Evolutionary conservation across 2,329 filamentous ascomycete genomes (phyloP).

Genomic region (Hymenoscyphus fructigenus): DNA sequence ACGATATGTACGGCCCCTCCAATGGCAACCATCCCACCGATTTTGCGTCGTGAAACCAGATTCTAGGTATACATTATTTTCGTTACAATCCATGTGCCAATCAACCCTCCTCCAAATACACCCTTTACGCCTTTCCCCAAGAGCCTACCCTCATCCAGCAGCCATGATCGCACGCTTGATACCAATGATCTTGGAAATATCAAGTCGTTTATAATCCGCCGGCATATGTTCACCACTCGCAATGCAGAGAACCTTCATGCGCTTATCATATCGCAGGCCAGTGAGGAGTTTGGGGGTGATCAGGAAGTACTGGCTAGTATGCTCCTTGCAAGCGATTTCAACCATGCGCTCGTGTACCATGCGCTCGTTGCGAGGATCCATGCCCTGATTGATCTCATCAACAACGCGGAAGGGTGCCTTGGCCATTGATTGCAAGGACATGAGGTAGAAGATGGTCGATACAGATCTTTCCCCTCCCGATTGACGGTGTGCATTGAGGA

Average conservation of each 20-base stretch:
- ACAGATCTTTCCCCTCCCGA: constrained; percentile 95
- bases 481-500: constrained; percentile 88
- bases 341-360: constrained; percentile 99
- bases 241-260: constrained; percentile 94
- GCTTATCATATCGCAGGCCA: constrained; percentile 78
- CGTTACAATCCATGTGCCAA: background rate
- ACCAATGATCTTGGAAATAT: constrained; percentile 33
- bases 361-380: constrained; percentile 97
- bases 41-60: constrained; percentile 1
- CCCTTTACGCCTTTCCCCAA: background rate
- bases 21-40: background rate
- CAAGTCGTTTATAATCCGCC: constrained; percentile 40
- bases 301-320: constrained; percentile 86
- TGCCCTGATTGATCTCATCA: constrained; percentile 99
- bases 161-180: constrained; percentile 32
- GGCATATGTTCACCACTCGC: constrained; percentile 80
- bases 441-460: constrained; percentile 97
- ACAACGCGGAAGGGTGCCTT: constrained; percentile 96
- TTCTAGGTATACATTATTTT: constrained; percentile 2
- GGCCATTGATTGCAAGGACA: constrained; percentile 92
- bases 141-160: background rate
- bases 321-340: constrained; percentile 87
- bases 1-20: background rate
- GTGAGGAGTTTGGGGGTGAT: constrained; percentile 95
- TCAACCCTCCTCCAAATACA: background rate